phyloP scores from a whole-genome alignment of 805 yeast genomes.

The Wickerhamiella vanderwaltii region DNA sequence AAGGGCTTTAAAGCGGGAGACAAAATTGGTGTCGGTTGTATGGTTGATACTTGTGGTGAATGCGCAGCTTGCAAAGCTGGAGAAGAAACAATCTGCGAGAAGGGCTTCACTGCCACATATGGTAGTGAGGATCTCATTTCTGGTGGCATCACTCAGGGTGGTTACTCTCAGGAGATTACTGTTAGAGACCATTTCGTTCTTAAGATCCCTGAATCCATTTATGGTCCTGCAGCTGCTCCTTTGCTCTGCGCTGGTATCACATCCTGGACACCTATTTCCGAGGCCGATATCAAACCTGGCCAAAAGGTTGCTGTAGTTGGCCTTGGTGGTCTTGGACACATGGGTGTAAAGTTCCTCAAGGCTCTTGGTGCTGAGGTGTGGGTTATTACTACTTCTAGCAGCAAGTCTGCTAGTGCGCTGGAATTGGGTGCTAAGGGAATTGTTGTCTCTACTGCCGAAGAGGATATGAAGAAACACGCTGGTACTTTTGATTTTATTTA shows the following conservation, averaged over 20 bases:
- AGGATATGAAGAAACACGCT: constrained; percentile 27
- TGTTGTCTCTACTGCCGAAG: constrained; percentile 37
- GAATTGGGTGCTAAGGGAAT: constrained; percentile 40
- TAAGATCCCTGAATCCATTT: constrained; percentile 46
- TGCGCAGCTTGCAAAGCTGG: constrained; percentile 47
- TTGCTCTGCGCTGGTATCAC: constrained; percentile 71
- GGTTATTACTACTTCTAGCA: constrained; percentile 40
- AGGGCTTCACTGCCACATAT: constrained; percentile 42
- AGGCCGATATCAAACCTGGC: constrained; percentile 33
- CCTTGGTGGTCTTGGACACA: constrained; percentile 57
- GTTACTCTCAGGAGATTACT: constrained; percentile 25
- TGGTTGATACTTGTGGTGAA: constrained; percentile 39
- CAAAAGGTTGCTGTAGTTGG: constrained; percentile 48
- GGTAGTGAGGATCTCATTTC: constrained; percentile 33
- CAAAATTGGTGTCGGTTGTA: constrained; percentile 74
- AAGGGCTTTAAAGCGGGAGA: constrained; percentile 47
- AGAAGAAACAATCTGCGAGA: constrained; percentile 45
- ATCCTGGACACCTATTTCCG: constrained; percentile 49
- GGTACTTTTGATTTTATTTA: constrained; percentile 39
- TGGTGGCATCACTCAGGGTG: constrained; percentile 53
- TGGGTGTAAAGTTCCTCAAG: constrained; percentile 44
- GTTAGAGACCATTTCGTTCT: constrained; percentile 52
- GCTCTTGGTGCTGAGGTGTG: constrained; percentile 53
- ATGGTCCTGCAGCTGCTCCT: constrained; percentile 51
- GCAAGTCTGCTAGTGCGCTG: constrained; percentile 36